Evolutionary conservation across 768 basidiomycete species (phyloP).

Genomic region (Kwoniella bestiolae): DNA sequence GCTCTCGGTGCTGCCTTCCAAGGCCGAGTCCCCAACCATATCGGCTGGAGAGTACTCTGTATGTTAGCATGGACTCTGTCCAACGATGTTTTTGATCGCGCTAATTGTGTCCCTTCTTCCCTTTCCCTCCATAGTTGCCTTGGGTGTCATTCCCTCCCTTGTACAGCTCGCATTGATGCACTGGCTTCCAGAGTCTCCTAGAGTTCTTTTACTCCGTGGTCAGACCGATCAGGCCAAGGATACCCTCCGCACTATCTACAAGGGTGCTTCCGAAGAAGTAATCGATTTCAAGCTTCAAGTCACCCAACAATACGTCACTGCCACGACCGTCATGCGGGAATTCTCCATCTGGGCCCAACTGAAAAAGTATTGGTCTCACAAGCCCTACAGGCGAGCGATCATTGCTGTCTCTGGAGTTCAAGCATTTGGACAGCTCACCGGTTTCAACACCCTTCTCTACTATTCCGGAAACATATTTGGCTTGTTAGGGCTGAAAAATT

Average conservation of each 20-base stretch:
- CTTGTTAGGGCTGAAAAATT: conserved; percentile 25
- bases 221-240: conserved; percentile 19
- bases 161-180: conserved; percentile 21
- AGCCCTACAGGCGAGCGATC: conserved; percentile 23
- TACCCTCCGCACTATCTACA: conserved; percentile 17
- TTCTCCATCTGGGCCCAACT: not conserved
- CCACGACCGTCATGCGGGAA: conserved; percentile 14
- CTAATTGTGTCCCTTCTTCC: not conserved
- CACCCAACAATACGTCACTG: conserved; percentile 10
- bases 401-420: conserved; percentile 21
- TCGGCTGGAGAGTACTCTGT: conserved; percentile 21
- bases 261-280: not conserved
- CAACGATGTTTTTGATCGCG: not conserved
- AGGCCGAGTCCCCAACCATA: not conserved
- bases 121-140: conserved; percentile 3
- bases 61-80: not conserved
- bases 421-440: conserved; percentile 34
- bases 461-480: conserved; percentile 27
- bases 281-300: conserved; percentile 37
- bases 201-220: conserved; percentile 19
- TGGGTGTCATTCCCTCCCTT: conserved; percentile 28
- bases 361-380: conserved; percentile 14
- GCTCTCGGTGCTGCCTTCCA: conserved; percentile 23
- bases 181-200: conserved; percentile 35
- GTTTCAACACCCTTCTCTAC: conserved; percentile 37